Base-by-base conservation (phyloP, 257 asterid genomes). In the Solanum clarkiae region DNA sequence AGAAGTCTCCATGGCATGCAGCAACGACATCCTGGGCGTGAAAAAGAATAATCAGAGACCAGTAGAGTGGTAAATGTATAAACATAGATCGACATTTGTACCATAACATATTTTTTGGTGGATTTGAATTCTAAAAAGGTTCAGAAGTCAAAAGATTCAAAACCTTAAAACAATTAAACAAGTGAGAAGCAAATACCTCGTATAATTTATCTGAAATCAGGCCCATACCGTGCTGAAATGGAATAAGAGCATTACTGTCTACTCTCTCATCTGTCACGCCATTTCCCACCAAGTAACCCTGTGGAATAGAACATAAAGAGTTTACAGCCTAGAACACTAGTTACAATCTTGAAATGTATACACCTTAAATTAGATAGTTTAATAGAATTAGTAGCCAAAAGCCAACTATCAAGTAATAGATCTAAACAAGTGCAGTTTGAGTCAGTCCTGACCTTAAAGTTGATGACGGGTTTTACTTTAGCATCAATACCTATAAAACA, bases 201-300 rank as follows among this genome's bases (percentile, higher is more conserved):
- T 69, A 95, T 47, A 96, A 89, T 47, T 94, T 92, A 71, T 96
- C 97, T 6, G 98, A 92, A 69, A 96, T 95, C 45, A 96, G 98
- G 87, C 97, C 99, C 99, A 96, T 96, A 69, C 99, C 99, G 72
- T 94, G 99, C 14, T 70, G 94, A 86, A 96, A 96, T 66, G 99
- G 99, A 80, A 96, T 92, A 80, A 96, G 90, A 83, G 99, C 97
- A 90, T 96, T 96, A 45, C 98, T 98, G 51, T 96, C 99, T 89
- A 92, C 86, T 71, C 26, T 88, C 0, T 92, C 92, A 90, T 95
- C 99, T 24, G 97, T 15, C 84, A 91, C 97, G 90, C 99, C 99
- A 90, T 96, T 96, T 85, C 99, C 99, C 87, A 96, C 99, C 94
- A 96, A 88, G 88, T 96, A 96, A 84, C 99, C 99, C 99, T 96